Conservation (phyloP, 2,329 filamentous ascomycete species). For the Aspergillus tamarii region DNA sequence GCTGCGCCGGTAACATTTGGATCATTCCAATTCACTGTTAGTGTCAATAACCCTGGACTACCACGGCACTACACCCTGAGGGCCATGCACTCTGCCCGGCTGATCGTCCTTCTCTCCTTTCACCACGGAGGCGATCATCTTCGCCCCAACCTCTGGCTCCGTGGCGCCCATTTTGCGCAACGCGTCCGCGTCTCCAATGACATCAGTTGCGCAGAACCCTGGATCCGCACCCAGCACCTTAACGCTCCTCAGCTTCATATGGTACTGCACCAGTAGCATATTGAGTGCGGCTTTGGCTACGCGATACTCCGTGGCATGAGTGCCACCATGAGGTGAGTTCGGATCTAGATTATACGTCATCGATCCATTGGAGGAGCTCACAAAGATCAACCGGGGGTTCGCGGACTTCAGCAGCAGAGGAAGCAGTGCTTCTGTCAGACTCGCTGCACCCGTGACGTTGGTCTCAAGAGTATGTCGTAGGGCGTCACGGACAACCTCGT, state of each 20-base stretch:
- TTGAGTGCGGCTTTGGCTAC: background rate
- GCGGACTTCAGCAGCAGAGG: background rate
- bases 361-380: background rate
- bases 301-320: background rate
- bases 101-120: background rate
- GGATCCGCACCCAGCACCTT: background rate
- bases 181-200: background rate
- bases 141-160: background rate
- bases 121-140: background rate
- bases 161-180: background rate
- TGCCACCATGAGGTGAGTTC: background rate
- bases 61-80: background rate
- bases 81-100: background rate
- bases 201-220: background rate
- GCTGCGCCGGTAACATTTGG: background rate
- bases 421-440: background rate
- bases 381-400: background rate
- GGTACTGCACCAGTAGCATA: background rate
- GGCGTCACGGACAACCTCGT: background rate
- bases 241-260: background rate
- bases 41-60: background rate
- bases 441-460: background rate
- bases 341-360: background rate
- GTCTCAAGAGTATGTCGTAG: background rate
- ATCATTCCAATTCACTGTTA: background rate